Conservation (phyloP, 1,139 yeast species). For the Yamadazyma songkhlaensis region DNA sequence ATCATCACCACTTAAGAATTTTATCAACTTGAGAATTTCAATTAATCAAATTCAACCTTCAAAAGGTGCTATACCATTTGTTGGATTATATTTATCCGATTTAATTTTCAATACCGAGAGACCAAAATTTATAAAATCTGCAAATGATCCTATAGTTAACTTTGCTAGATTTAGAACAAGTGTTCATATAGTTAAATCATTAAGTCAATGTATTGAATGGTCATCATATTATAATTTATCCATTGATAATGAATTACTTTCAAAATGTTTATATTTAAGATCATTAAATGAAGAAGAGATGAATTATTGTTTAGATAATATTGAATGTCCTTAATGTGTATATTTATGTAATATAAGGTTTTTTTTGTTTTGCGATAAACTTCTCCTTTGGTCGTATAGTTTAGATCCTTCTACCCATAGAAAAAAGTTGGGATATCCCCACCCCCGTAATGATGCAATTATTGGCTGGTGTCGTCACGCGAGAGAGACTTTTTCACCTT, state of each 20-base stretch:
- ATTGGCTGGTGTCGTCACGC: no score
- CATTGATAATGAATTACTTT: constrained; percentile 58
- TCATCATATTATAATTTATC: constrained; percentile 57
- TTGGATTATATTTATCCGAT: constrained; percentile 83
- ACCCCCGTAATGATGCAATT: no score
- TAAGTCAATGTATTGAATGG: constrained; percentile 86
- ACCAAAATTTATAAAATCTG: constrained; percentile 38
- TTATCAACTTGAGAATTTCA: constrained; percentile 60
- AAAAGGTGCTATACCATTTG: constrained; percentile 84
- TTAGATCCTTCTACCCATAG: not conserved
- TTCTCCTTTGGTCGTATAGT: not conserved
- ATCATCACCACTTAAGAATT: constrained; percentile 65
- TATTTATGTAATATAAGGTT: not conserved
- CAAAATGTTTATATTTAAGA: constrained; percentile 81
- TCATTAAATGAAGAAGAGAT: constrained; percentile 77
- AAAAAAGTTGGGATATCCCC: no score
- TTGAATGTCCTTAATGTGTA: constrained; percentile 6
- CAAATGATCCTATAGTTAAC: constrained; percentile 54
- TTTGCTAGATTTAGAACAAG: constrained; percentile 76
- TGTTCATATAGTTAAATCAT: constrained; percentile 74
- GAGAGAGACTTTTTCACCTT: no score
- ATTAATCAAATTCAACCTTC: constrained; percentile 64
- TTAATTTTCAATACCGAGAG: constrained; percentile 78
- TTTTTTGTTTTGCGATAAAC: not conserved
- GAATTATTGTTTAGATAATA: constrained; percentile 30